Percentiles rank a stretch among this genome's conserved stretches.
Conservation (phyloP, 495 filamentous ascomycete species). For the Clohesyomyces aquaticus region DNA sequence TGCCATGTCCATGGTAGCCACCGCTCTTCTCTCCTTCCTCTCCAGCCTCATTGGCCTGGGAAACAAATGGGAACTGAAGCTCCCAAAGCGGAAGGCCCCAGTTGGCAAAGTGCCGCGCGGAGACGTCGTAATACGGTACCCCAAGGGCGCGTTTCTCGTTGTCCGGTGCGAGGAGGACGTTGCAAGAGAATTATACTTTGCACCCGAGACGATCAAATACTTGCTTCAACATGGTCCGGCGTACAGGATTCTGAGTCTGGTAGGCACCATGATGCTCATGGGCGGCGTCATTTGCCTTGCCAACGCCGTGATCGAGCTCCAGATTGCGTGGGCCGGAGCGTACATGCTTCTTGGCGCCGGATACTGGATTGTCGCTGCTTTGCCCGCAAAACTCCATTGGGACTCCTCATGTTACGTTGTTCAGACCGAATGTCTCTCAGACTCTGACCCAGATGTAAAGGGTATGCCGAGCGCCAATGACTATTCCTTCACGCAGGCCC, state of each 20-base stretch:
- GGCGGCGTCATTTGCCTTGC: constrained; percentile 53
- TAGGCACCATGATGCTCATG: constrained; percentile 55
- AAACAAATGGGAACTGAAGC: constrained; percentile 50
- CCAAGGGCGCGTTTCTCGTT: constrained; percentile 48
- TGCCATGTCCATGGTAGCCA: constrained; percentile 52
- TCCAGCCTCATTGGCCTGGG: constrained; percentile 51
- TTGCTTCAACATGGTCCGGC: constrained; percentile 38
- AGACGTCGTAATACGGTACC: constrained; percentile 49
- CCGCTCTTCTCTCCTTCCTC: constrained; percentile 51
- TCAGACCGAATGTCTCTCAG: constrained; percentile 39
- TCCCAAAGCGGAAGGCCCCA: constrained; percentile 35
- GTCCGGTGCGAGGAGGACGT: constrained; percentile 48
- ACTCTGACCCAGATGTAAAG: constrained; percentile 34
- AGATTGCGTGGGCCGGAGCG: constrained; percentile 50
- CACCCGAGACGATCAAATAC: constrained; percentile 52
- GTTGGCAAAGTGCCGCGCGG: constrained; percentile 35
- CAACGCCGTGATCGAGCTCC: constrained; percentile 49
- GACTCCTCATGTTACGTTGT: constrained; percentile 49
- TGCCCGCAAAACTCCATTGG: constrained; percentile 50
- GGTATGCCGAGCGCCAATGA: constrained; percentile 28
- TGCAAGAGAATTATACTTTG: constrained; percentile 49
- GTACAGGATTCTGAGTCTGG: constrained; percentile 51
- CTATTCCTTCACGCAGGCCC: constrained; percentile 50
- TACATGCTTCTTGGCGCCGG: constrained; percentile 53
- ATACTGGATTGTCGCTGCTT: constrained; percentile 54